Conservation (phyloP, 352 stramenopile genomes). For the Pythium vanterpoolii region DNA sequence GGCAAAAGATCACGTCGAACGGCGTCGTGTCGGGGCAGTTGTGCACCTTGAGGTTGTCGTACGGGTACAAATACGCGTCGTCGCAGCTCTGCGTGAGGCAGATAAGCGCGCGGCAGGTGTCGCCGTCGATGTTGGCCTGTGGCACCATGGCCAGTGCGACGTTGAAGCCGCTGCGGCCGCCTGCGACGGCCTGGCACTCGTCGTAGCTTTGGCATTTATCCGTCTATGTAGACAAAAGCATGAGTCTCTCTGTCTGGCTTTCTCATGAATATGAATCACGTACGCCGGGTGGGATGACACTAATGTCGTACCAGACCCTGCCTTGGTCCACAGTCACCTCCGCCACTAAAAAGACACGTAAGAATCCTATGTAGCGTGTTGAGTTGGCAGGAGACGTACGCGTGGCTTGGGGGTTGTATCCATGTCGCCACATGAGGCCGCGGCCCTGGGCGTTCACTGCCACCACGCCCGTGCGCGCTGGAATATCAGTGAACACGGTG, state of each 20-base stretch:
- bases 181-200: conserved; percentile 18
- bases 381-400: conserved; percentile 10
- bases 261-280: neutral
- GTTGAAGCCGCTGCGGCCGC: conserved; percentile 38
- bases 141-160: conserved; percentile 32
- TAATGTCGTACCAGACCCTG: conserved; percentile 34
- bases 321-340: conserved; percentile 21
- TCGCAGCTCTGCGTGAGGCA: conserved; percentile 25
- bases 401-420: conserved; percentile 30
- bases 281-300: conserved; percentile 28
- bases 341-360: conserved; percentile 16
- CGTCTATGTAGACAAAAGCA: conserved; percentile 8
- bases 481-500: conserved; percentile 20
- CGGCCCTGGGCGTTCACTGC: conserved; percentile 10
- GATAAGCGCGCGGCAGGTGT: conserved; percentile 32
- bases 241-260: neutral
- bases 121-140: conserved; percentile 18
- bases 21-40: conserved; percentile 29
- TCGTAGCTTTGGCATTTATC: conserved; percentile 27
- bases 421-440: conserved; percentile 33
- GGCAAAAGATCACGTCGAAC: conserved; percentile 41
- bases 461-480: conserved; percentile 5
- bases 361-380: neutral
- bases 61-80: conserved; percentile 31
- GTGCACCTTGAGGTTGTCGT: conserved; percentile 30